Evolutionary conservation across 2,329 filamentous ascomycete genomes (phyloP), one percentile per base, ranked within the genome.

Genomic region (Epichloe scottii): DNA sequence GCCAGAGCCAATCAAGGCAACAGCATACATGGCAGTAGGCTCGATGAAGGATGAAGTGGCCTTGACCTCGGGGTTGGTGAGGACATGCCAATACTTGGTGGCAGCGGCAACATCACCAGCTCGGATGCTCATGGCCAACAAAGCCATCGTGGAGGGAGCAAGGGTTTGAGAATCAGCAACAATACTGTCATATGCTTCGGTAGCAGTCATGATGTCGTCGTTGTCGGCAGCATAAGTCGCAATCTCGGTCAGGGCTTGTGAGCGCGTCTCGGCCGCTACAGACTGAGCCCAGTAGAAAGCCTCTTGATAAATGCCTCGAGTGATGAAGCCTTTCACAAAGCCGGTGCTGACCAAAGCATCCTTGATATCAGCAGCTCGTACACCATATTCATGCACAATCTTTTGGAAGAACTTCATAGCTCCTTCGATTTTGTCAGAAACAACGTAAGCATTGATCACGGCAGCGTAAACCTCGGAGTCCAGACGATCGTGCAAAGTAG

Each of bases 391-490:
- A 21, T 77, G 71, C 15, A 87, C 75, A 54, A 98, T 85, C 66
- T 85, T 89, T 58, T 85, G 75, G 64, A 93, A 84, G 66, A 98
- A 97, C 62, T 85, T 87, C 66, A 86, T 77, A 39, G 88, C 93
- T 39, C 88, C 88, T 40, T 88, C 83, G 37, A 85, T 69, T 68
- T 91, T 87, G 60, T 87, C 86, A 54, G 85, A 89, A 42, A 84
- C 75, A 51, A 94, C 79, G 62, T 97, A 97, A 1, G 89, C 89
- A 59, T 88, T 87, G 68, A 97, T 84, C 50, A 98, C 75, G n/a
- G 91, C 79, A 23, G 90, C 89, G 63, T 98, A 97, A 6, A 97
- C 85, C 57, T 89, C 77, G 30, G 84, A 81, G 63, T 97, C 91
- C 46, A 87, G 76, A 48, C 90, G 83, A 55, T 85, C 77, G 45